A percentile compares a stretch with the other conserved stretches of the same genome.
Evolutionary conservation across 345 rosid species (phyloP).

Genomic region (Gossypium herbaceum): DNA sequence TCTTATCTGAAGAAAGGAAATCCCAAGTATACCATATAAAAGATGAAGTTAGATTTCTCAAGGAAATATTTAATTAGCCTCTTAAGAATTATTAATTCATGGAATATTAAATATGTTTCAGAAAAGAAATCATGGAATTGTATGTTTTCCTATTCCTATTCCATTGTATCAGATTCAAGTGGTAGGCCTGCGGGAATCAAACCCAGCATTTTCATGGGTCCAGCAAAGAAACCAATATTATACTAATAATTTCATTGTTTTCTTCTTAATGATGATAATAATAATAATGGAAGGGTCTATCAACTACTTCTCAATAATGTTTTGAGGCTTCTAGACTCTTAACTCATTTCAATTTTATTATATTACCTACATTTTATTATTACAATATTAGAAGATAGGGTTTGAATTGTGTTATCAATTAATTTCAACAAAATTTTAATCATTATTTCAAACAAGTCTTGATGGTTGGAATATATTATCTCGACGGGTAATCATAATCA

Average conservation of each 20-base stretch:
- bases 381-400: too few relatives aligned
- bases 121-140: not conserved
- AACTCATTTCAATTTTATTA: not conserved
- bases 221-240: not conserved
- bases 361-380: too few relatives aligned
- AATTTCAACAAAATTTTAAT: too few relatives aligned
- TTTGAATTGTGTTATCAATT: too few relatives aligned
- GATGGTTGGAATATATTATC: too few relatives aligned
- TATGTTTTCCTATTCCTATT: not conserved
- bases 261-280: too few relatives aligned
- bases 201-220: conserved; percentile 9
- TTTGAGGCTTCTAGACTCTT: not conserved
- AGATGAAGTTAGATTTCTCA: not conserved
- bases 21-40: not conserved
- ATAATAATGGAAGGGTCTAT: not conserved
- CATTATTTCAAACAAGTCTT: too few relatives aligned
- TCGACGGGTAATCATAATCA: too few relatives aligned
- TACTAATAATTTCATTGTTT: not conserved
- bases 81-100: not conserved
- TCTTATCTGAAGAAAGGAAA: not conserved
- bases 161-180: not conserved
- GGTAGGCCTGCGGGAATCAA: conserved; percentile 17
- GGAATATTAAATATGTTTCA: not conserved
- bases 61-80: not conserved
- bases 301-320: not conserved